Percentiles rank a stretch among this genome's conserved stretches.
Conservation (phyloP, 2,329 filamentous ascomycete genomes). For the Trichoderma cornu-damae region DNA sequence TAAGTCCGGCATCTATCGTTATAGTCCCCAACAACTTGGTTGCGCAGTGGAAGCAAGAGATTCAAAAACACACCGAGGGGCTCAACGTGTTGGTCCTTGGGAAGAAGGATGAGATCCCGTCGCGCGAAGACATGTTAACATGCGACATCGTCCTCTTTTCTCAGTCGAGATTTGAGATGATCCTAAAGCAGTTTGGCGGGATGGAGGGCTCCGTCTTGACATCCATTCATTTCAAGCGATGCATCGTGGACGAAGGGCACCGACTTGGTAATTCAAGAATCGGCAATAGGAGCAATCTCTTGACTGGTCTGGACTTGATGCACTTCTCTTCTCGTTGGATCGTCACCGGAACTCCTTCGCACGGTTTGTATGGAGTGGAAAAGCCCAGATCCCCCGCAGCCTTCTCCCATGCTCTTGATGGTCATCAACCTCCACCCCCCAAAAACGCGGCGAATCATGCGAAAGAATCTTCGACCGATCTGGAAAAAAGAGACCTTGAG, state of each 20-base stretch:
- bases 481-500: conserved; percentile 60
- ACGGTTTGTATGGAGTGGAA: conserved; percentile 68
- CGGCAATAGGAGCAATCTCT: conserved; percentile 51
- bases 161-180: conserved; percentile 62
- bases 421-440: neutral
- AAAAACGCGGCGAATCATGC: conserved; percentile 23
- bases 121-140: conserved; percentile 50
- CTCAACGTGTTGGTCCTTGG: conserved; percentile 62
- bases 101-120: conserved; percentile 51
- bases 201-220: conserved; percentile 56
- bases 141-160: conserved; percentile 79
- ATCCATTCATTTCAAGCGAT: conserved; percentile 73
- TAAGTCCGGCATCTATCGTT: conserved; percentile 68
- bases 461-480: conserved; percentile 38
- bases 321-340: conserved; percentile 74
- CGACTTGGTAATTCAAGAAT: conserved; percentile 63
- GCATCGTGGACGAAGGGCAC: conserved; percentile 91
- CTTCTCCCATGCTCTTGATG: neutral
- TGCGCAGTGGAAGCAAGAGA: conserved; percentile 78
- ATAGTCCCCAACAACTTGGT: conserved; percentile 80
- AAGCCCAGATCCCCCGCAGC: neutral
- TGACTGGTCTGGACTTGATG: conserved; percentile 49
- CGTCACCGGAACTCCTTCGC: conserved; percentile 83
- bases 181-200: conserved; percentile 36
- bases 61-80: conserved; percentile 66